Percentiles rank a stretch among this genome's conserved stretches.
These are phyloP conservation scores for Populus nigra DNA, from an alignment of 345 rosid genomes.

Conservation along the genomic window DNA sequence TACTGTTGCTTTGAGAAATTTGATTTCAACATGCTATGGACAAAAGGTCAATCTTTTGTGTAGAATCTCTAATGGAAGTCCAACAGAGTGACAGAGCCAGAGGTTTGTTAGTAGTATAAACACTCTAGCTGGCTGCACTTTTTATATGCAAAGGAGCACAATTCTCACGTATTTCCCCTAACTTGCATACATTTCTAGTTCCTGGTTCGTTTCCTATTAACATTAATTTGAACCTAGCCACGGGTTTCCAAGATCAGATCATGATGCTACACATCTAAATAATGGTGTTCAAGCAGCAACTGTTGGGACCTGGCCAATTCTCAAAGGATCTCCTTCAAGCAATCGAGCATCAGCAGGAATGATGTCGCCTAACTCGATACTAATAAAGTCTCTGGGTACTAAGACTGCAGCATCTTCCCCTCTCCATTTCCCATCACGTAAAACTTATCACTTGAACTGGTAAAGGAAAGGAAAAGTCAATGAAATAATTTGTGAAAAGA, in stretches of 20 bases:
- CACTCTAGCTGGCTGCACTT: background rate
- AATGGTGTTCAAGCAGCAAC: background rate
- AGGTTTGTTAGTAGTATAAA: background rate
- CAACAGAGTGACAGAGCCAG: too few species aligned
- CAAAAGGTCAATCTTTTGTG: too few species aligned
- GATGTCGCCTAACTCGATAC: conserved; percentile 58
- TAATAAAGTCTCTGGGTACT: conserved; percentile 55
- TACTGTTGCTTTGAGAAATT: too few species aligned
- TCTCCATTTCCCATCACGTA: conserved; percentile 50
- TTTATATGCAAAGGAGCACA: background rate
- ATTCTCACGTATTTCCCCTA: background rate
- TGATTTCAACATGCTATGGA: too few species aligned
- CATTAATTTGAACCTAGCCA: background rate
- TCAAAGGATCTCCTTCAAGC: conserved; percentile 63
- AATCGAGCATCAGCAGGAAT: conserved; percentile 62
- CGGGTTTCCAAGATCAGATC: background rate
- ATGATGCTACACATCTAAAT: background rate
- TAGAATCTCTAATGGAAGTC: too few species aligned
- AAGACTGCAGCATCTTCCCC: conserved; percentile 52
- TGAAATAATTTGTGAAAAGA: background rate
- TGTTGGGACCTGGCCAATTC: conserved; percentile 49
- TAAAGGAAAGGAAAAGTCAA: background rate
- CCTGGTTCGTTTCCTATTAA: background rate
- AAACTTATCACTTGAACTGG: conserved; percentile 21
- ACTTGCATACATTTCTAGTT: background rate